Evolutionary conservation across 2,329 filamentous ascomycete genomes (phyloP).

Genomic region (Lachnellula arida): DNA sequence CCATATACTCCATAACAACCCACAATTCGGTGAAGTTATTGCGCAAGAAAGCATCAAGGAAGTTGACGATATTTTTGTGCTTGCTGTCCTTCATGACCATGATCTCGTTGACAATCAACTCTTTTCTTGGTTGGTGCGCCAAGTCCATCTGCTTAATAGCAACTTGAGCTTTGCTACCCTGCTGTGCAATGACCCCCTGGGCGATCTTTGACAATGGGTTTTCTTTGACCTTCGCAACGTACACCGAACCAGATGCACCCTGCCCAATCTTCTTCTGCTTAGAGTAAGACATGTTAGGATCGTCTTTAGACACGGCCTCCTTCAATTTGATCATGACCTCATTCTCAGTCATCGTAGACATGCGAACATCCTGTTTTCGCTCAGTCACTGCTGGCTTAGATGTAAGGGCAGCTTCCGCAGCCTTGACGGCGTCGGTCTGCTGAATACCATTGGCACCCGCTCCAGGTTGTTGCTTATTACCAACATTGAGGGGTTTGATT

Average conservation of each 20-base stretch:
- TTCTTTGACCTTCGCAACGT: slow-evolving; percentile 93
- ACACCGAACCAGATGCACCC: slow-evolving; percentile 95
- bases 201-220: slow-evolving; percentile 77
- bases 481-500: slow-evolving; percentile 77
- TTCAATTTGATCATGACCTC: slow-evolving; percentile 96
- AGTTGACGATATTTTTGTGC: slow-evolving; percentile 98
- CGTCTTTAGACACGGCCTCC: slow-evolving; percentile 92
- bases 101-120: slow-evolving; percentile 98
- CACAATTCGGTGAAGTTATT: slow-evolving; percentile 95
- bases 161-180: slow-evolving; percentile 81
- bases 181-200: slow-evolving; percentile 69
- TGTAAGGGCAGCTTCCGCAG: slow-evolving; percentile 83
- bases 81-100: slow-evolving; percentile 99
- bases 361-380: slow-evolving; percentile 87
- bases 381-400: slow-evolving; percentile 70
- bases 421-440: slow-evolving; percentile 69
- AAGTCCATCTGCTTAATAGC: slow-evolving; percentile 99
- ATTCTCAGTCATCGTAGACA: slow-evolving; percentile 96
- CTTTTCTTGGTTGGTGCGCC: slow-evolving; percentile 92
- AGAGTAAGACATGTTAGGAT: slow-evolving; percentile 90
- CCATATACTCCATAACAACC: slow-evolving; percentile 99
- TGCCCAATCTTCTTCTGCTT: slow-evolving; percentile 99
- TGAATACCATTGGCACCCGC: slow-evolving; percentile 36
- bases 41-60: slow-evolving; percentile 91
- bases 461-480: slow-evolving; percentile 52